phyloP scores from a whole-genome alignment of 2,329 filamentous ascomycete species.

The Colletotrichum trifolii region DNA sequence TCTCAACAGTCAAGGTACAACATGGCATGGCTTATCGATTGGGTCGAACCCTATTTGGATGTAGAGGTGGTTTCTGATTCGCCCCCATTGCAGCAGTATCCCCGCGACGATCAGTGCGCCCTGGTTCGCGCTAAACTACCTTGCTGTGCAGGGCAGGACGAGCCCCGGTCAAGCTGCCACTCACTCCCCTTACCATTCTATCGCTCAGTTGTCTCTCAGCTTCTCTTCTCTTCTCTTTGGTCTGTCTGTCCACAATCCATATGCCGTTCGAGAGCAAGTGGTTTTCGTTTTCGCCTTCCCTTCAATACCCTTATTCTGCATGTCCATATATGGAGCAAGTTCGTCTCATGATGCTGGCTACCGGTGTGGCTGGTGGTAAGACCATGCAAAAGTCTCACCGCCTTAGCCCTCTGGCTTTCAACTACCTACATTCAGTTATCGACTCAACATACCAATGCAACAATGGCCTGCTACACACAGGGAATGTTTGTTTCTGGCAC shows the following conservation, averaged over 20 bases:
- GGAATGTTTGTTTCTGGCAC: too few relatives aligned
- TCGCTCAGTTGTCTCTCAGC: conserved; percentile 3
- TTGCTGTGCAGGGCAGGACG: neutral
- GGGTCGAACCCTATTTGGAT: conserved; percentile 25
- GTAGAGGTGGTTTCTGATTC: conserved; percentile 30
- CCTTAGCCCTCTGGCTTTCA: conserved; percentile 1
- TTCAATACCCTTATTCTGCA: conserved; percentile 8
- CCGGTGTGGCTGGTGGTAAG: neutral
- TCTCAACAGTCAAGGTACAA: neutral
- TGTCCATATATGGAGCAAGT: conserved; percentile 11
- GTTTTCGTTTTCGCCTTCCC: neutral
- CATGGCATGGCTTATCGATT: conserved; percentile 30
- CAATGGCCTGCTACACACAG: too few relatives aligned
- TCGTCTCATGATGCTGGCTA: conserved; percentile 26
- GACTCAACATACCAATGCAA: too few relatives aligned
- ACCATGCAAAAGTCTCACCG: conserved; percentile 1
- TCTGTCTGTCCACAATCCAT: neutral
- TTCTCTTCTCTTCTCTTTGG: conserved; percentile 5
- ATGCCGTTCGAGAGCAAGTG: conserved; percentile 2
- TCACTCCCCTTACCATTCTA: conserved; percentile 1
- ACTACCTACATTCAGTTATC: neutral
- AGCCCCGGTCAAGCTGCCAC: conserved; percentile 8
- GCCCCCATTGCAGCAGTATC: conserved; percentile 30
- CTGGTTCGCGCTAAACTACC: conserved; percentile 34
- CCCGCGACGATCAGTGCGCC: conserved; percentile 34